phyloP scores from a whole-genome alignment of 1,284 basidiomycete species.

The Pyrrhoderma lamaoense region DNA sequence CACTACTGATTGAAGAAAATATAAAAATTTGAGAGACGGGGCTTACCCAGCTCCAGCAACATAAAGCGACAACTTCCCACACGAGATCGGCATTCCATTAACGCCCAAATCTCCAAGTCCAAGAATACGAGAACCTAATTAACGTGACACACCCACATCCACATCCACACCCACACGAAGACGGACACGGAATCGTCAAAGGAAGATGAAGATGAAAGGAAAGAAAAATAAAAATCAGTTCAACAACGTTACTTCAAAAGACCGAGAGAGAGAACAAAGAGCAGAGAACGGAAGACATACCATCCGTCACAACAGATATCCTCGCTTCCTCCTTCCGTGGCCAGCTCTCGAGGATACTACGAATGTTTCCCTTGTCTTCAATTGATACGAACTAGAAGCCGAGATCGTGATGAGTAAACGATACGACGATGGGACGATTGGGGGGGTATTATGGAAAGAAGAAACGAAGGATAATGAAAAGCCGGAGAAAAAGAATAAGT shows the following conservation, averaged over 20 bases:
- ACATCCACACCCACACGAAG: too few relatives aligned
- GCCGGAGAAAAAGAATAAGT: background rate
- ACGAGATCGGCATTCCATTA: conserved; percentile 89
- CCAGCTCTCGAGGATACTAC: conserved; percentile 69
- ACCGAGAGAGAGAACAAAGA: background rate
- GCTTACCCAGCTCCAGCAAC: conserved; percentile 78
- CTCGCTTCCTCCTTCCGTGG: conserved; percentile 65
- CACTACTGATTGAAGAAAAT: background rate
- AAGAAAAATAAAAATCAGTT: conserved; percentile 10
- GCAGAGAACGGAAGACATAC: conserved; percentile 30
- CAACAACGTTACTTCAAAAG: too few relatives aligned
- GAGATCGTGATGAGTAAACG: too few relatives aligned
- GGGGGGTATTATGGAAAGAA: too few relatives aligned
- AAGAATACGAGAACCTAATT: conserved; percentile 85
- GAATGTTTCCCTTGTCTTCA: conserved; percentile 77
- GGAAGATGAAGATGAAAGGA: too few relatives aligned
- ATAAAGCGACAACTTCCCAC: conserved; percentile 91
- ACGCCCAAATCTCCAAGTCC: conserved; percentile 87
- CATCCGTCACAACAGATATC: conserved; percentile 86
- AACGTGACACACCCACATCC: too few relatives aligned
- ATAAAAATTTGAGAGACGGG: background rate
- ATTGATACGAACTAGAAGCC: conserved; percentile 67
- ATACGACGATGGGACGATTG: too few relatives aligned
- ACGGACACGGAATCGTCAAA: too few relatives aligned
- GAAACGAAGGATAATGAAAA: too few relatives aligned